Conservation (phyloP, 345 rosid genomes). For the Pugionium cornutum region DNA sequence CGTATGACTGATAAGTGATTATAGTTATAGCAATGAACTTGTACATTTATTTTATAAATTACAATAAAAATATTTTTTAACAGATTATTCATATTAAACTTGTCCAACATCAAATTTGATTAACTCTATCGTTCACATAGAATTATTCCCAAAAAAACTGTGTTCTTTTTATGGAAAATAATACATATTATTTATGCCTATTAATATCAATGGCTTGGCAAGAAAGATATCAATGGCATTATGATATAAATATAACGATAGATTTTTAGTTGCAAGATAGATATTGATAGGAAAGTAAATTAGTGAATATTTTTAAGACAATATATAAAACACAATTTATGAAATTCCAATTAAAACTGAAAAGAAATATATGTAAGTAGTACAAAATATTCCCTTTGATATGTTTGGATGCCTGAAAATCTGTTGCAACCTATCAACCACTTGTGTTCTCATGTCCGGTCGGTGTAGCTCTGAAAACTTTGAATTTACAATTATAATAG, state of each 20-base stretch:
- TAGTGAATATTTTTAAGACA: not conserved
- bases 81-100: not conserved
- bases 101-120: not conserved
- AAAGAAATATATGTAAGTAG: slow-evolving; percentile 3
- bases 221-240: not conserved
- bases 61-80: not conserved
- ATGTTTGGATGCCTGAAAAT: slow-evolving; percentile 19
- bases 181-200: not conserved
- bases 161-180: not conserved
- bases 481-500: not conserved
- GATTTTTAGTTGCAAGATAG: not conserved
- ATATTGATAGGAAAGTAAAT: not conserved
- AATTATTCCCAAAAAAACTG: not conserved
- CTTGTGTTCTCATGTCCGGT: slow-evolving; percentile 4
- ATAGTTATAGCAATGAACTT: slow-evolving; percentile 5
- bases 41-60: not conserved
- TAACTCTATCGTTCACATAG: not conserved
- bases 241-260: not conserved
- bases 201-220: not conserved
- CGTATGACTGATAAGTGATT: slow-evolving; percentile 28
- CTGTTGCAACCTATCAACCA: slow-evolving; percentile 22
- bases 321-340: not conserved
- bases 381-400: slow-evolving; percentile 26
- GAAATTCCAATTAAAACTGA: slow-evolving; percentile 4
- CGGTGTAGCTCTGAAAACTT: not conserved